These are phyloP conservation scores for Xylaria intraflava DNA, from an alignment of 495 filamentous ascomycete species.

Conservation along the genomic window DNA sequence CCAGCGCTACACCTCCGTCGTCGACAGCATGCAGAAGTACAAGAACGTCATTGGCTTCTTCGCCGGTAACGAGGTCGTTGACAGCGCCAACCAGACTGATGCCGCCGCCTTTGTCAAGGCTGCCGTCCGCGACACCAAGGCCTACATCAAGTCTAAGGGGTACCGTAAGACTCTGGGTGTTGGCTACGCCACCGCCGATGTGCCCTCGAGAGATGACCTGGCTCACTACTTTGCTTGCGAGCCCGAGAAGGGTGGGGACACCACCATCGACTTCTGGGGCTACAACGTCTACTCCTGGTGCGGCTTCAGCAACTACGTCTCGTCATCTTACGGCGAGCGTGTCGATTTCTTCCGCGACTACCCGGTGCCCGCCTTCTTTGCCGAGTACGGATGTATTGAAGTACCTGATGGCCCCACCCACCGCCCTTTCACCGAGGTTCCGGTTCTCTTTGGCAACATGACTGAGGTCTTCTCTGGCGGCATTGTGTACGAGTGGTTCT, in stretches of 20 bases:
- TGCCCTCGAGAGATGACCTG: constrained; percentile 65
- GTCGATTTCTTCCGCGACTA: constrained; percentile 82
- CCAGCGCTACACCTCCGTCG: constrained; percentile 70
- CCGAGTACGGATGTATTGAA: constrained; percentile 91
- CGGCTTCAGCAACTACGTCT: constrained; percentile 62
- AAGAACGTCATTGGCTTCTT: constrained; percentile 93
- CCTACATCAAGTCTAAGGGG: constrained; percentile 72
- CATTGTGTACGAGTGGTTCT: constrained; percentile 96
- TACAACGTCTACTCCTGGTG: constrained; percentile 99
- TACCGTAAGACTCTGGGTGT: constrained; percentile 58
- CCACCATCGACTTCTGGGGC: constrained; percentile 89
- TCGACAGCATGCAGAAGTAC: constrained; percentile 73
- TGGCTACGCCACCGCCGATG: constrained; percentile 86
- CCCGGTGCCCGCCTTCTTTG: constrained; percentile 90
- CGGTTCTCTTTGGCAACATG: constrained; percentile 65
- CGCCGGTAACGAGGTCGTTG: constrained; percentile 93
- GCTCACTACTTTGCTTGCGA: constrained; percentile 92
- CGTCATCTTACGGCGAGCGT: constrained; percentile 69
- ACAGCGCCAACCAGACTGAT: constrained; percentile 68
- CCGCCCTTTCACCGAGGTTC: constrained; percentile 77
- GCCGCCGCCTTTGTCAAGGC: constrained; percentile 94
- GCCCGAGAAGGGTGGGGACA: constrained; percentile 38
- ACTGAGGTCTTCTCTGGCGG: constrained; percentile 84
- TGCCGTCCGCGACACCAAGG: constrained; percentile 89
- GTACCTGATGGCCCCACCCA: constrained; percentile 45